Evolutionary conservation across 139 green algal genomes (phyloP).

Genomic region (Chlamydomonas urium): DNA sequence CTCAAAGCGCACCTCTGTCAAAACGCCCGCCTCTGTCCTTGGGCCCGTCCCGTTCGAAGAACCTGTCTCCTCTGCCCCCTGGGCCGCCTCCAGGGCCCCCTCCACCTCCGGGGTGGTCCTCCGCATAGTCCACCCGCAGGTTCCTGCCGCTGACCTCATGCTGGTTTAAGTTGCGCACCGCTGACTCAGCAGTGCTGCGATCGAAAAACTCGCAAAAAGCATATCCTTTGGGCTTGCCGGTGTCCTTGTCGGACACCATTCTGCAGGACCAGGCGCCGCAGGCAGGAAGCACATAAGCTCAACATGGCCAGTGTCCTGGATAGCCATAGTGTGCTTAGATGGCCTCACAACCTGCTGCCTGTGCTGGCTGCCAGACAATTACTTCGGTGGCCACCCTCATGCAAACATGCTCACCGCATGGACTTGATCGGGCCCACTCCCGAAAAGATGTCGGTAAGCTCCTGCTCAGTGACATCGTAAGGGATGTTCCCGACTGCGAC

Average conservation of each 20-base stretch:
- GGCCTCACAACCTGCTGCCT: not conserved
- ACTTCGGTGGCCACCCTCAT: not conserved
- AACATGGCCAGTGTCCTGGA: too few species aligned
- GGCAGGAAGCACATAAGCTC: not conserved
- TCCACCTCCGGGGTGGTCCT: slow-evolving; percentile 30
- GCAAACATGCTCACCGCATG: too few species aligned
- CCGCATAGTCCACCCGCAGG: slow-evolving; percentile 66
- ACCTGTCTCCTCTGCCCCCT: not conserved
- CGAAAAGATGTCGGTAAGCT: slow-evolving; percentile 51
- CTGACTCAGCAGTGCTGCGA: slow-evolving; percentile 76
- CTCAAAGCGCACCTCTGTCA: slow-evolving; percentile 2
- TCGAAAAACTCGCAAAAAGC: slow-evolving; percentile 94
- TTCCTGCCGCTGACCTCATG: slow-evolving; percentile 59
- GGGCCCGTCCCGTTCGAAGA: not conserved
- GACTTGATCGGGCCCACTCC: slow-evolving; percentile 64
- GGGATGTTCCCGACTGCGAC: slow-evolving; percentile 65
- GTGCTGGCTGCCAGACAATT: not conserved
- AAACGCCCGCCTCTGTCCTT: not conserved
- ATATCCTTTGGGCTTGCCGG: slow-evolving; percentile 90
- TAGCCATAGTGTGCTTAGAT: not conserved
- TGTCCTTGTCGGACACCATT: slow-evolving; percentile 88
- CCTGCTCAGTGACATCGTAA: slow-evolving; percentile 62
- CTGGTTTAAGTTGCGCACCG: slow-evolving; percentile 79
- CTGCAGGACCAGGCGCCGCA: slow-evolving; percentile 36
- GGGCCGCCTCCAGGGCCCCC: not conserved